phyloP scores from a whole-genome alignment of 2,329 filamentous ascomycete genomes.

The Hyphodiscus sp. region DNA sequence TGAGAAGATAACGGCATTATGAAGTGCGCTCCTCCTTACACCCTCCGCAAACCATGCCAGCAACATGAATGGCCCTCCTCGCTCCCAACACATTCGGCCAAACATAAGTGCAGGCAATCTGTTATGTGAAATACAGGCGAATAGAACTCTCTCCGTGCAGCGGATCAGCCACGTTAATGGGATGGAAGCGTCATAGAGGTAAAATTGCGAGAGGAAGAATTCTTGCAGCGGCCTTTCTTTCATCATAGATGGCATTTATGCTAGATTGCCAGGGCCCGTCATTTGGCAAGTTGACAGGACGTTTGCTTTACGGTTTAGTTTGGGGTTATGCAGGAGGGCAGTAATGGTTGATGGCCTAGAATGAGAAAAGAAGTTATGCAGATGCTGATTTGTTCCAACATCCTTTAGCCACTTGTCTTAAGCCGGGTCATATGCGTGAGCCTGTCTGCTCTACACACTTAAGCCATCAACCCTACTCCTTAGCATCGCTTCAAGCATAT shows the following conservation, averaged over 20 bases:
- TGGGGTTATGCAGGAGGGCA: slow-evolving; percentile 4
- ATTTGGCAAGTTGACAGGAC: slow-evolving; percentile 2
- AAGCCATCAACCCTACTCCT: too few species aligned
- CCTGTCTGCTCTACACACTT: too few species aligned
- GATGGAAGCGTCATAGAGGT: not conserved
- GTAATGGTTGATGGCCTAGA: not conserved
- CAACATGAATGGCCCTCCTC: slow-evolving; percentile 4
- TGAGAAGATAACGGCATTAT: slow-evolving; percentile 37
- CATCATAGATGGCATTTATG: slow-evolving; percentile 5
- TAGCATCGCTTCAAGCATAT: too few species aligned
- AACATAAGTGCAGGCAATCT: slow-evolving; percentile 2
- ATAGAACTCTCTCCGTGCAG: slow-evolving; percentile 1
- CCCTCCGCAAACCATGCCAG: slow-evolving; percentile 4
- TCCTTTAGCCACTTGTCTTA: not conserved
- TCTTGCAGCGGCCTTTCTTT: slow-evolving; percentile 18
- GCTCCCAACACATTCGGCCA: slow-evolving; percentile 1
- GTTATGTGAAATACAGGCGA: slow-evolving; percentile 4
- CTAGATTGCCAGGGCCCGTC: slow-evolving; percentile 17
- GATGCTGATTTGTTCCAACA: not conserved
- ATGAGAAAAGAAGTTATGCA: not conserved
- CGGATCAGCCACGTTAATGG: too few species aligned
- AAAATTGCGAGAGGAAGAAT: slow-evolving; percentile 9
- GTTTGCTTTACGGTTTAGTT: slow-evolving; percentile 15
- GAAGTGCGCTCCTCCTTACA: slow-evolving; percentile 8
- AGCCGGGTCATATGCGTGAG: not conserved